Percentiles rank a stretch among this genome's conserved stretches.
phyloP scores from a whole-genome alignment of 1,139 yeast genomes.

The Candida tetrigidarum region DNA sequence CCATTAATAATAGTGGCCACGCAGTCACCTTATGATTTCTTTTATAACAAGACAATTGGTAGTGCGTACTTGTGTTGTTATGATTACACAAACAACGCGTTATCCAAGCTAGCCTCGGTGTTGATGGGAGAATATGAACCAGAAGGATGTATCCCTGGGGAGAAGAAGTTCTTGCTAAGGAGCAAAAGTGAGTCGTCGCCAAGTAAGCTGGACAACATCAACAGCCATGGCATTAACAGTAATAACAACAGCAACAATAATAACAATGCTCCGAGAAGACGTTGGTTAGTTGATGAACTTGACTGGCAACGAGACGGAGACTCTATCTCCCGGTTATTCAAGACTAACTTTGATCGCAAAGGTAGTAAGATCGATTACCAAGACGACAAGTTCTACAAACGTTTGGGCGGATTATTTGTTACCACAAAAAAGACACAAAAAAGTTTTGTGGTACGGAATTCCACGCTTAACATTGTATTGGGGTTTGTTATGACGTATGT shows the following conservation, averaged over 20 bases:
- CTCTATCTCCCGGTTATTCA: conserved; percentile 49
- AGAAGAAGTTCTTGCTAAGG: conserved; percentile 38
- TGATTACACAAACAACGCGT: conserved; percentile 59
- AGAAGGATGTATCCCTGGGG: conserved; percentile 64
- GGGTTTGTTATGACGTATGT: conserved; percentile 67
- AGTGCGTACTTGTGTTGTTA: conserved; percentile 65
- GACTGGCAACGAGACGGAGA: conserved; percentile 55
- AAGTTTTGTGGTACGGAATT: conserved; percentile 65
- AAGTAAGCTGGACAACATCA: too few relatives aligned
- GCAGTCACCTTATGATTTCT: conserved; percentile 66
- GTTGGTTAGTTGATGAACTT: conserved; percentile 68
- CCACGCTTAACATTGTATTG: conserved; percentile 58
- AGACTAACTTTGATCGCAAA: conserved; percentile 27
- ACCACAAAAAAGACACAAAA: conserved; percentile 34
- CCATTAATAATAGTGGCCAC: conserved; percentile 67
- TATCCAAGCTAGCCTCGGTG: conserved; percentile 53
- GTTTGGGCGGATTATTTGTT: conserved; percentile 35
- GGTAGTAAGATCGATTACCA: conserved; percentile 27
- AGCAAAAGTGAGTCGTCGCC: conserved; percentile 24
- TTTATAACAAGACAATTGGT: conserved; percentile 56
- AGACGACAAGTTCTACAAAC: conserved; percentile 33
- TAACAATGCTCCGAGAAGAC: conserved; percentile 35
- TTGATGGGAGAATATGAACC: conserved; percentile 59
- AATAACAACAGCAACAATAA: too few relatives aligned
- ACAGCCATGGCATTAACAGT: too few relatives aligned